A percentile compares a stretch with the other conserved stretches of the same genome.
These are phyloP conservation scores for Bipolaris bicolor DNA, from an alignment of 2,329 filamentous ascomycete genomes.

Conservation along the genomic window DNA sequence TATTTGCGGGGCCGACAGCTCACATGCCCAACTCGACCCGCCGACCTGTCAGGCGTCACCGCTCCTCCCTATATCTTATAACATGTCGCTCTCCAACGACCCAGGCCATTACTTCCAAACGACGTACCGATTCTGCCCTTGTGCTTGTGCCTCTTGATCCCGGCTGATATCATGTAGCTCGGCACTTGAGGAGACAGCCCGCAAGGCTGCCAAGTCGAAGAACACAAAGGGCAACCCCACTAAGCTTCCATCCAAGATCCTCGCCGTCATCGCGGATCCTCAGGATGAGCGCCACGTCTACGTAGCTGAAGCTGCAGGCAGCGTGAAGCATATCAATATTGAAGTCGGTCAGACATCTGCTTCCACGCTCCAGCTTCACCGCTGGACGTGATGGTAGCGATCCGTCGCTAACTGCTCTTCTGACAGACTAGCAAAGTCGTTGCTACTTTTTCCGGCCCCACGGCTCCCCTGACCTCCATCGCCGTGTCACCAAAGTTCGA, in stretches of 20 bases:
- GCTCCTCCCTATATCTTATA: constrained; percentile 21
- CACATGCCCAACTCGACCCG: constrained; percentile 15
- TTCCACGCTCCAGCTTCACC: constrained; percentile 6
- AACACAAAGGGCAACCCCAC: constrained; percentile 87
- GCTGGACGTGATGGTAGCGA: constrained; percentile 1
- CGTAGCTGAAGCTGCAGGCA: constrained; percentile 86
- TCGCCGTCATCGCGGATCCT: constrained; percentile 74
- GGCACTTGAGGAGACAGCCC: constrained; percentile 57
- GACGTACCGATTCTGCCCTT: constrained; percentile 64
- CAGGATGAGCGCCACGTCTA: constrained; percentile 68
- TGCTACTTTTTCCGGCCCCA: constrained; percentile 71
- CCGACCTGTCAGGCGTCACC: constrained; percentile 8
- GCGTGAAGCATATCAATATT: constrained; percentile 73
- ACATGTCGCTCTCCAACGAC: constrained; percentile 58
- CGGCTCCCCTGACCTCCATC: constrained; percentile 68
- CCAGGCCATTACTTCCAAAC: constrained; percentile 91
- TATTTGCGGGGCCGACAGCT: constrained; percentile 14
- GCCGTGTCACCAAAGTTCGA: constrained; percentile 37
- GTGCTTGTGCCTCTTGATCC: constrained; percentile 2
- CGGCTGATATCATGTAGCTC: constrained; percentile 49
- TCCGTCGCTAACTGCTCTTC: constrained; percentile 18
- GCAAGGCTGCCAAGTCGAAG: constrained; percentile 74
- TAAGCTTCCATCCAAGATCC: constrained; percentile 80
- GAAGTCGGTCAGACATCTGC: constrained; percentile 67
- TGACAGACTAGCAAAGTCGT: constrained; percentile 46